Conservation (phyloP, 345 rosid genomes). For the Citrus sinensis region DVS_A1.0 CM039168.1:27238501-27239000, state of each 20-base stretch:
- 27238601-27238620: background rate
- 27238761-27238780: background rate
- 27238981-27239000: background rate
- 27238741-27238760: too few relatives aligned
- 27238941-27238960: background rate
- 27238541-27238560: background rate
- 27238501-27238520: background rate
- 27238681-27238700: background rate
- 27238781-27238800: background rate
- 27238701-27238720: too few relatives aligned
- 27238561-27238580: background rate
- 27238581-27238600: background rate
- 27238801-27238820: background rate
- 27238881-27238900: background rate
- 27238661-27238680: background rate
- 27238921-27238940: background rate
- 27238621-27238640: background rate
- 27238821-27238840: background rate
- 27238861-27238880: background rate
- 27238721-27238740: too few relatives aligned
- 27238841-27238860: background rate
- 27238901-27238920: background rate
- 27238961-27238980: background rate
- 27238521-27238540: background rate
- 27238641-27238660: background rate